Evolutionary conservation across 257 asterid species (phyloP), one percentile per base, ranked within the genome.

Genomic region (Petunia secreta): DNA sequence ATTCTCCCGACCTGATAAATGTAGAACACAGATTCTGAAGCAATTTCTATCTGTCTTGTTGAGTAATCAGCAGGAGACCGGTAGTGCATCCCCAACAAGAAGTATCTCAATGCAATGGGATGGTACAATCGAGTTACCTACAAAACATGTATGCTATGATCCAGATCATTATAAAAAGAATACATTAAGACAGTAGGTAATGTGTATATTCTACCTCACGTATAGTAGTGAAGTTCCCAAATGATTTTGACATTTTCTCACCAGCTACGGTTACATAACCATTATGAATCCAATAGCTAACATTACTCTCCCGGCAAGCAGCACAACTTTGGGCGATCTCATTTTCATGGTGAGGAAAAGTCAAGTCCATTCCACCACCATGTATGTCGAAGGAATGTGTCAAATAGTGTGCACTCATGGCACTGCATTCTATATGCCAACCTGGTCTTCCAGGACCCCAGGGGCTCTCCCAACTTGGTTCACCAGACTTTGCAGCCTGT

Each of bases 331-430:
- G 98, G 40, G 97, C 97, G 60, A 94, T 82, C 89, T 92, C 98
- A 78, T 94, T 92, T 75, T 94, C 97, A 73, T 92, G 98, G 83
- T 91, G 98, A 41, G 98, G 98, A 82, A 92, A 94, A 65, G 83
- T 89, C 88, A 92, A 85, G 88, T 94, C 98, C 95, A 92, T 91
- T 75, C 97, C 98, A 58, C 97, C 97, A 53, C 98, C 98, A 81
- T 92, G 97, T 85, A 91, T 90, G 82, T 92, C 98, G 82, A 94
- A 91, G 25, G 25, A 7, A 63, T 87, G 92, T 2, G 95, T 88
- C 86, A 94, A 83, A 80, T 94, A 94, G 5, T 87, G 88, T 86
- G 95, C 90, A 82, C 98, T 94, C 25, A 25, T 25, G 25, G 25
- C 25, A 25, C 25, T 25, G 25, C 25, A 25, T 25, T 25, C 25